These are phyloP conservation scores for Stephanodiscus triporus DNA, from an alignment of 108 stramenopile genomes.

Conservation along the genomic window DNA sequence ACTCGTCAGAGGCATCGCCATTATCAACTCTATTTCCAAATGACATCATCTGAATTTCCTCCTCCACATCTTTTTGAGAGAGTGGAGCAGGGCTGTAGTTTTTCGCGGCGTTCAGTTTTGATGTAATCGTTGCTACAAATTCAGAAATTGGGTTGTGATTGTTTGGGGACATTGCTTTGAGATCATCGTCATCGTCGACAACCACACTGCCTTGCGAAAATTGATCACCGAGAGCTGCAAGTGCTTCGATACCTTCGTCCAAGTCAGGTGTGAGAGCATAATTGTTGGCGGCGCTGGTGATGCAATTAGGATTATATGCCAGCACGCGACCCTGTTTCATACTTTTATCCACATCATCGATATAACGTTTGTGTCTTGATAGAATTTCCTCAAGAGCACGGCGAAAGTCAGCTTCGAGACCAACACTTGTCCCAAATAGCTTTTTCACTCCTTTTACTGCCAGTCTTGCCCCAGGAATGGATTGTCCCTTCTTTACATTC, in stretches of 20 bases:
- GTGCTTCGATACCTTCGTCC: slow-evolving; percentile 62
- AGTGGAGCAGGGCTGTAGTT: slow-evolving; percentile 51
- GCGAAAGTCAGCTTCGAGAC: slow-evolving; percentile 71
- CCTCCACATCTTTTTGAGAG: slow-evolving; percentile 54
- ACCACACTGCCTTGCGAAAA: slow-evolving; percentile 37
- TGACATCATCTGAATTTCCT: slow-evolving; percentile 31
- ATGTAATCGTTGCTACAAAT: slow-evolving; percentile 3
- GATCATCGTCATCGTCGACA: slow-evolving; percentile 5
- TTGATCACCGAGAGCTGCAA: slow-evolving; percentile 57
- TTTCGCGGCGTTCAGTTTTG: not conserved
- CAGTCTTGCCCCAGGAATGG: slow-evolving; percentile 65
- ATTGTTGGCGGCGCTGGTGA: too few relatives aligned
- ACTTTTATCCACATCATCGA: slow-evolving; percentile 36
- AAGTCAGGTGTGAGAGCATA: slow-evolving; percentile 24
- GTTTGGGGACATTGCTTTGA: not conserved
- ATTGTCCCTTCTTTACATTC: slow-evolving; percentile 68
- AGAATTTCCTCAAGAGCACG: slow-evolving; percentile 69
- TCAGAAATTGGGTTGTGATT: not conserved
- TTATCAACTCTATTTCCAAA: slow-evolving; percentile 69
- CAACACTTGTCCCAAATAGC: slow-evolving; percentile 64
- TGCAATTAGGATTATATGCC: not conserved
- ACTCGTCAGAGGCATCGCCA: slow-evolving; percentile 45
- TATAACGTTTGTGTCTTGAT: slow-evolving; percentile 31
- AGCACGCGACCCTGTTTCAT: slow-evolving; percentile 8
- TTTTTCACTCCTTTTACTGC: slow-evolving; percentile 68